Conservation (phyloP, 2,329 filamentous ascomycete genomes). For the Ampelomyces quisqualis region DNA sequence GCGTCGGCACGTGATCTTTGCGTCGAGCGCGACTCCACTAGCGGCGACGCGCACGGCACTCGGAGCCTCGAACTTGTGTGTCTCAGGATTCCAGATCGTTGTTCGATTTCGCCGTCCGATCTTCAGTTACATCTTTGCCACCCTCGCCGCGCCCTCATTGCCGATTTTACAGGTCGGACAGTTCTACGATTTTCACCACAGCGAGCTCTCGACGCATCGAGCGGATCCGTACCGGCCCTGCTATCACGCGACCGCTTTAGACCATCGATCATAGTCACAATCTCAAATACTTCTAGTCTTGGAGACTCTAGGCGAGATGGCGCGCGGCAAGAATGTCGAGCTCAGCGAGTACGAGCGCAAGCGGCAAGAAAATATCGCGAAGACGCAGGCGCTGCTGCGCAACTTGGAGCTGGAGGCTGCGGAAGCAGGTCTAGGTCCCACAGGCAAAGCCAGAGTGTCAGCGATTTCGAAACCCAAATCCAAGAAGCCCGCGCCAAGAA, state of each 20-base stretch:
- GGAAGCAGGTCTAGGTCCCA: conserved; percentile 66
- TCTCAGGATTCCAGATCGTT: too few species aligned
- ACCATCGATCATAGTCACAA: neutral
- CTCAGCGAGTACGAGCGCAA: conserved; percentile 86
- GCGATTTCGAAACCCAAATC: conserved; percentile 49
- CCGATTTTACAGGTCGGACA: neutral
- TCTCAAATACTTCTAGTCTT: neutral
- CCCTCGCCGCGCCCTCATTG: conserved; percentile 1
- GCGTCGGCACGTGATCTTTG: conserved; percentile 17
- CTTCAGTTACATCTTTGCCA: conserved; percentile 10
- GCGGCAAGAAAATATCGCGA: conserved; percentile 80
- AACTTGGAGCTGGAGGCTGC: conserved; percentile 69
- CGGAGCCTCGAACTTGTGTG: neutral
- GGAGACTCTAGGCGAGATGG: conserved; percentile 25
- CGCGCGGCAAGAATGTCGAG: conserved; percentile 49
- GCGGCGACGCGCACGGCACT: conserved; percentile 10
- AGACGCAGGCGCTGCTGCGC: conserved; percentile 79
- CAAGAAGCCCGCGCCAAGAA: conserved; percentile 45
- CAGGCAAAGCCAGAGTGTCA: conserved; percentile 52
- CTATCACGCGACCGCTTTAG: neutral
- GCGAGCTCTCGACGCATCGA: conserved; percentile 5
- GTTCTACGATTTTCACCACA: neutral
- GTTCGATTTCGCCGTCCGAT: conserved; percentile 7
- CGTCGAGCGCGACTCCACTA: conserved; percentile 17
- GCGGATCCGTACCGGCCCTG: neutral